Evolutionary conservation across 2,329 filamentous ascomycete genomes (phyloP), one percentile per base, ranked within the genome.

Genomic region (Lomentospora prolificans): DNA sequence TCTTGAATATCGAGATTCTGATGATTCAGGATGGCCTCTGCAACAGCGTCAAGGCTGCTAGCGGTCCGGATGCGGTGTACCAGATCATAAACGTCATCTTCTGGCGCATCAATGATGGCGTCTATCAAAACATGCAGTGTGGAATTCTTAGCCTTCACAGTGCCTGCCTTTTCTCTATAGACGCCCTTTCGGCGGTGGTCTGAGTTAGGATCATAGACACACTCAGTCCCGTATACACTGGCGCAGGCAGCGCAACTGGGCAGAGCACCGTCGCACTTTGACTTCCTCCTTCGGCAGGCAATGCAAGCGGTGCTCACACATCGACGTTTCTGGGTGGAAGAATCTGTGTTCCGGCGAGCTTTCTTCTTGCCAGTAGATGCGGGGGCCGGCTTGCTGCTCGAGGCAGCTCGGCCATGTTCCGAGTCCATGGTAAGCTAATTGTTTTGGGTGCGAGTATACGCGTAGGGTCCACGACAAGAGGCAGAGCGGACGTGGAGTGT

Each of bases 151-250:
- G 90, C 91, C 72, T 95, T 95, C 68, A 92, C 79, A 65, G 82
- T 89, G 69, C 96, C 91, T 24, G 87, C 83, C 69, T 96, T 94
- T 70, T 96, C 90, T 65, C 92, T 91, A 70, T 97, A 97, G 51
- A 97, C 94, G 58, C 94, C 94, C 69, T 97, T 97, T 53, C 94
- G 86, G 52, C 94, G 87, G 69, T 96, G 91, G 69, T 99, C 94
- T 57, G 91, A 96, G 66, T 91, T 95, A 3, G 91, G 92, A 66
- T 97, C 92, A 75, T 97, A 97, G 61, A 96, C 79, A 69, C 94
- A 96, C 72, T 88, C 84, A 58, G 89, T 94, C 59, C 84, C 82
- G 67, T 99, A 97, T 55, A 97, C 92, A 62, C 90, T 95, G 59
- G 89, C 84, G 71, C 94, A 99, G n/a, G 94, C 92, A 6, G 92